Percentiles rank a stretch among this genome's conserved stretches.
phyloP scores from a whole-genome alignment of 495 filamentous ascomycete genomes.

The Annulohypoxylon stygium region DNA sequence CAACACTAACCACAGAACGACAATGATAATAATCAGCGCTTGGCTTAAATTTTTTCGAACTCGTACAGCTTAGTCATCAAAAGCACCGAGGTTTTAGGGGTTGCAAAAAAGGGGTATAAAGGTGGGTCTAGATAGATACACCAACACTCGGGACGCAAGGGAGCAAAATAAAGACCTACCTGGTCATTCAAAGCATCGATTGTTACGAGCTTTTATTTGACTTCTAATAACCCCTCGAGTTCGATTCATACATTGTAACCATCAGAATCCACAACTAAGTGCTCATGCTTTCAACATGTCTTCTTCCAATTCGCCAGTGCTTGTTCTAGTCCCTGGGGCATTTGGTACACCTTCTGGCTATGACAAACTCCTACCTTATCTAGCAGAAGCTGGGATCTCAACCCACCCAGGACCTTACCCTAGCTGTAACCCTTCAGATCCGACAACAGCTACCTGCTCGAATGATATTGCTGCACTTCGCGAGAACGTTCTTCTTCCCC shows the following conservation, averaged over 20 bases:
- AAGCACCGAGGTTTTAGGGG: neutral
- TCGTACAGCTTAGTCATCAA: too few relatives aligned
- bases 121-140: neutral
- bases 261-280: too few relatives aligned
- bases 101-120: neutral
- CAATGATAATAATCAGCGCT: too few relatives aligned
- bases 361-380: constrained; percentile 14
- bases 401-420: constrained; percentile 25
- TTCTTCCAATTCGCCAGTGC: neutral
- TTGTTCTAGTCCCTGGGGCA: constrained; percentile 3
- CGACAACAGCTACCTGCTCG: constrained; percentile 4
- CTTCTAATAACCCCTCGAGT: too few relatives aligned
- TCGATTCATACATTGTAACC: too few relatives aligned
- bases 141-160: neutral
- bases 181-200: neutral
- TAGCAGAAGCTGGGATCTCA: constrained; percentile 12
- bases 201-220: too few relatives aligned
- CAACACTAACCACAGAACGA: too few relatives aligned
- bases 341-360: constrained; percentile 5
- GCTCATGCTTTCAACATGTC: neutral
- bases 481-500: neutral
- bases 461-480: constrained; percentile 14
- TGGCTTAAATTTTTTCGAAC: too few relatives aligned
- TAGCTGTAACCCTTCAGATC: constrained; percentile 1
- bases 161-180: neutral